Percentiles rank a stretch among this genome's conserved stretches.
phyloP scores from a whole-genome alignment of 768 basidiomycete species.

The Russula compacta region DNA sequence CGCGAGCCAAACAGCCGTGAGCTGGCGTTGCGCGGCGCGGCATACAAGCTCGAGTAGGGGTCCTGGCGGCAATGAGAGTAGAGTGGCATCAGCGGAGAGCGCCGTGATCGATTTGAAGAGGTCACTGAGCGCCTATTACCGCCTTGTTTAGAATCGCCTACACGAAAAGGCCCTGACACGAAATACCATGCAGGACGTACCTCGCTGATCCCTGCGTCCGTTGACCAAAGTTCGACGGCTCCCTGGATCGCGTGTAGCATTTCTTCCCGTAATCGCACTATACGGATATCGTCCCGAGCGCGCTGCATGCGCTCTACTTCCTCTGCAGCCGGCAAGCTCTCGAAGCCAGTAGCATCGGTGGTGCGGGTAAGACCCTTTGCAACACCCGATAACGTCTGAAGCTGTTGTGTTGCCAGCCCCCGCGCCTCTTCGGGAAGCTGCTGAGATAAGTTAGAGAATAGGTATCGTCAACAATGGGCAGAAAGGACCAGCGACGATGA shows the following conservation, averaged over 20 bases:
- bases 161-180: background rate
- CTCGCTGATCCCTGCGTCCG: constrained; percentile 66
- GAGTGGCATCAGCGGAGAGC: constrained; percentile 63
- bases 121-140: constrained; percentile 61
- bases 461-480: background rate
- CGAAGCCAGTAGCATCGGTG: constrained; percentile 56
- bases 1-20: constrained; percentile 79
- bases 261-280: constrained; percentile 53
- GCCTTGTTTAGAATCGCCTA: background rate
- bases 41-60: constrained; percentile 78
- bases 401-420: constrained; percentile 52
- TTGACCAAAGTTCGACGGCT: constrained; percentile 67
- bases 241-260: constrained; percentile 52
- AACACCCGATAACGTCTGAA: constrained; percentile 76
- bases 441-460: background rate
- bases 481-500: constrained; percentile 42
- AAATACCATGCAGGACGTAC: constrained; percentile 37
- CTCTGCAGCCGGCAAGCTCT: constrained; percentile 43
- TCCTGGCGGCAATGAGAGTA: constrained; percentile 72
- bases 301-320: constrained; percentile 47
- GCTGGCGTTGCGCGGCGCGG: constrained; percentile 55
- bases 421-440: constrained; percentile 72
- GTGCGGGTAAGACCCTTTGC: constrained; percentile 80
- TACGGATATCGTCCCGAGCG: constrained; percentile 56
- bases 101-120: constrained; percentile 81